Conservation (phyloP, 108 stramenopile genomes). For the Nannochloropsis gaditana region DNA sequence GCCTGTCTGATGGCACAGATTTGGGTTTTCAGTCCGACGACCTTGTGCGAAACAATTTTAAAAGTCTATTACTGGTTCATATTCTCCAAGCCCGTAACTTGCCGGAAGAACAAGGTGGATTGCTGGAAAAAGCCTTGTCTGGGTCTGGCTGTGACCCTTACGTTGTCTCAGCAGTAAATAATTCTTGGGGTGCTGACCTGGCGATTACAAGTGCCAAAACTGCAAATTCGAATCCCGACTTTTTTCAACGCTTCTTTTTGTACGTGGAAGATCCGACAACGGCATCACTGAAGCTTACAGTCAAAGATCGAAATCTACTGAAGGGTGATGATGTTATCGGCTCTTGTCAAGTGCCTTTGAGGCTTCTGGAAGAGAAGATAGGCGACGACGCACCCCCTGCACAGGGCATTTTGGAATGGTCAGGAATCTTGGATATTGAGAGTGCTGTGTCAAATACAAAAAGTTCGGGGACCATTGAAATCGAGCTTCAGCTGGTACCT, state of each 20-base stretch:
- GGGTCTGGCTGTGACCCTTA: not conserved
- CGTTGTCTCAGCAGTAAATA: slow-evolving; percentile 8
- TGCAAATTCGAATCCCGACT: not conserved
- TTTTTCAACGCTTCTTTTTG: slow-evolving; percentile 6
- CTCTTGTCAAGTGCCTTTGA: not conserved
- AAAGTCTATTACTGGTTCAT: not conserved
- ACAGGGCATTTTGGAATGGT: not conserved
- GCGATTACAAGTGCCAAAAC: not conserved
- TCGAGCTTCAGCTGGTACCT: slow-evolving; percentile 6
- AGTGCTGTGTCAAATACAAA: not conserved
- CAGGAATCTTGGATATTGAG: not conserved
- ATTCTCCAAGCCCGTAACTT: not conserved
- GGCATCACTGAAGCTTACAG: not conserved
- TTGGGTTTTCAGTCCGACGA: not conserved
- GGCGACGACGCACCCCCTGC: not conserved
- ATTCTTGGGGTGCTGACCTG: slow-evolving; percentile 3
- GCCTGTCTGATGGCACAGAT: slow-evolving; percentile 11
- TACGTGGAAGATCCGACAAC: not conserved
- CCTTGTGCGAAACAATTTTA: not conserved
- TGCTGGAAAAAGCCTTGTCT: not conserved
- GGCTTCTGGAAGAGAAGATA: not conserved
- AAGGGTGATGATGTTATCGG: slow-evolving; percentile 20
- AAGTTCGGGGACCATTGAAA: not conserved
- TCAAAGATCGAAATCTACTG: not conserved
- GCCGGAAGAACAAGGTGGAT: slow-evolving; percentile 11